These are phyloP conservation scores for Fusarium stilboides DNA, from an alignment of 2,329 filamentous ascomycete species.

Conservation along the genomic window DNA sequence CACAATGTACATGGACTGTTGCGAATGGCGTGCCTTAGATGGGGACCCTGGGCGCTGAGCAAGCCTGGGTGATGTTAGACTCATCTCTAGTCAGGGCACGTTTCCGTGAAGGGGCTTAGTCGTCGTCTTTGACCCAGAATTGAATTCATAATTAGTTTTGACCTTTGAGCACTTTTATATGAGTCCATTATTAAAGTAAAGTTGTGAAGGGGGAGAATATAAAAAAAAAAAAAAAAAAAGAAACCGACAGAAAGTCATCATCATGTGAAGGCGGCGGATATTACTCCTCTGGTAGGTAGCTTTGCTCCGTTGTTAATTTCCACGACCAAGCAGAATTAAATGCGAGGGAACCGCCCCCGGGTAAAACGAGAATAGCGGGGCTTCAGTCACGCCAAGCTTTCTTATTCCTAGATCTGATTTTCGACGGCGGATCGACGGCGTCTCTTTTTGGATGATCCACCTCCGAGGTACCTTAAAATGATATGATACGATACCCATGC, in stretches of 20 bases:
- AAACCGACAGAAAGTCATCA: not conserved
- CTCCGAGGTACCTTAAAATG: constrained; percentile 18
- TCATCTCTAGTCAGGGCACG: constrained; percentile 27
- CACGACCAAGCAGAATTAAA: constrained; percentile 12
- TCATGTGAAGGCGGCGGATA: constrained; percentile 15
- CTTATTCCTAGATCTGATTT: constrained; percentile 40
- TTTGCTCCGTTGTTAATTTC: constrained; percentile 42
- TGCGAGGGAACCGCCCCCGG: constrained; percentile 8
- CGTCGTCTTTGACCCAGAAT: not conserved
- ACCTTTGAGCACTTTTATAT: not conserved
- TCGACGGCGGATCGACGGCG: constrained; percentile 35
- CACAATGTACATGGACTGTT: constrained; percentile 6
- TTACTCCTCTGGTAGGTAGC: constrained; percentile 19
- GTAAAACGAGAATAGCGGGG: constrained; percentile 22
- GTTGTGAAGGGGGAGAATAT: too few relatives aligned
- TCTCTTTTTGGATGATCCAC: constrained; percentile 23
- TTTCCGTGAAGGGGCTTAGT: constrained; percentile 9
- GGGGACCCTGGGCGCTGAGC: too few relatives aligned
- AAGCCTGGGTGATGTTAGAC: constrained; percentile 8
- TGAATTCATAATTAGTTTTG: not conserved
- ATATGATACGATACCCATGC: constrained; percentile 6
- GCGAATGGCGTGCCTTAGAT: constrained; percentile 6
- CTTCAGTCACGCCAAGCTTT: constrained; percentile 31
- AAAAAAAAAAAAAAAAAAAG: too few relatives aligned
- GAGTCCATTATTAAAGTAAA: not conserved